These are phyloP conservation scores for Gossypium australe DNA, from an alignment of 345 rosid genomes.

Conservation along the genomic window DNA sequence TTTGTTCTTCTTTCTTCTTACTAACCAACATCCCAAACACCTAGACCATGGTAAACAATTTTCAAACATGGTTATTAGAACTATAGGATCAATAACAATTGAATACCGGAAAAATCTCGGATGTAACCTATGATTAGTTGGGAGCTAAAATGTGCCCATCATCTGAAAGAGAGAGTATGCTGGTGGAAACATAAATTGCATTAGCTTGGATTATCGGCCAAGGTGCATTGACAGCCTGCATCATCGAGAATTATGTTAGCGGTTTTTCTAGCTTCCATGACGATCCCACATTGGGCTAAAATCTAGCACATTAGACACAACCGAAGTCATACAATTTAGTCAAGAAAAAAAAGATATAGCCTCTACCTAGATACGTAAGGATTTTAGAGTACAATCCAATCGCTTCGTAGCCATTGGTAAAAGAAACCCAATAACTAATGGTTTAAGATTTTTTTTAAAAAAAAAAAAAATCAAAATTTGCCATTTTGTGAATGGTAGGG, in stretches of 20 bases:
- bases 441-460: background rate
- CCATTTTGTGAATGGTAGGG: too few relatives aligned
- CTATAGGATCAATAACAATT: too few relatives aligned
- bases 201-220: slow-evolving; percentile 91
- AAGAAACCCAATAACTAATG: background rate
- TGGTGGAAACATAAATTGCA: slow-evolving; percentile 78
- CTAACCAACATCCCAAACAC: slow-evolving; percentile 75
- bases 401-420: background rate
- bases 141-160: slow-evolving; percentile 67
- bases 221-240: slow-evolving; percentile 91
- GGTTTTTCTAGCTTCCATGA: background rate
- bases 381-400: background rate
- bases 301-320: background rate
- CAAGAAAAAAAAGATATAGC: too few relatives aligned
- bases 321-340: background rate
- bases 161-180: slow-evolving; percentile 72
- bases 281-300: background rate
- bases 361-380: too few relatives aligned
- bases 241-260: background rate
- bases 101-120: background rate
- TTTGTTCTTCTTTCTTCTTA: slow-evolving; percentile 37
- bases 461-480: too few relatives aligned
- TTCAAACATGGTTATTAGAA: background rate
- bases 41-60: slow-evolving; percentile 24
- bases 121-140: slow-evolving; percentile 61